These are phyloP conservation scores for Hymenoscyphus salicellus DNA, from an alignment of 2,329 filamentous ascomycete species.

Conservation along the genomic window DNA sequence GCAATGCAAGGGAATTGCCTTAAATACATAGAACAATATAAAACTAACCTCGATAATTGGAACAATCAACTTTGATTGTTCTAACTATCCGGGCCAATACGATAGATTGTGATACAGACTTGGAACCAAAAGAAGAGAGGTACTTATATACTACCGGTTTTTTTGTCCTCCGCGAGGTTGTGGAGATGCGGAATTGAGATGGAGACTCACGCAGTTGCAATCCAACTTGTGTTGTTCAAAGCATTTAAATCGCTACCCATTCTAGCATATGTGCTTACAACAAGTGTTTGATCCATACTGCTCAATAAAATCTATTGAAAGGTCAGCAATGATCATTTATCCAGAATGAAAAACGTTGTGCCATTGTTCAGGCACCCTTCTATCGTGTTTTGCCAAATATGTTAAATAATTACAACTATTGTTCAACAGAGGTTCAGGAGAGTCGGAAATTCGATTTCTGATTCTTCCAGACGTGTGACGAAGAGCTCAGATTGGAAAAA, in stretches of 20 bases:
- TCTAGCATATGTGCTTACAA: slow-evolving; percentile 72
- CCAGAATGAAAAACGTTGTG: background rate
- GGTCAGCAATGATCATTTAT: background rate
- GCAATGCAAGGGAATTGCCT: too few relatives aligned
- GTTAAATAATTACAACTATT: background rate
- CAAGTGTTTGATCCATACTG: slow-evolving; percentile 73
- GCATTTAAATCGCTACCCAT: slow-evolving; percentile 75
- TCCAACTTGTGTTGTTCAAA: slow-evolving; percentile 72
- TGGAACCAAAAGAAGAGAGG: too few relatives aligned
- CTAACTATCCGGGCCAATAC: too few relatives aligned
- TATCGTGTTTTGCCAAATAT: background rate
- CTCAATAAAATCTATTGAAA: slow-evolving; percentile 62
- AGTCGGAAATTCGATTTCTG: background rate
- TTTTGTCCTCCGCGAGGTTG: background rate
- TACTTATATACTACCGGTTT: background rate
- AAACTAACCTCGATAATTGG: too few relatives aligned
- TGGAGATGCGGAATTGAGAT: background rate
- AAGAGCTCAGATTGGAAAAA: too few relatives aligned
- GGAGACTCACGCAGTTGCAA: slow-evolving; percentile 52
- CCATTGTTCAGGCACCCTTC: slow-evolving; percentile 1
- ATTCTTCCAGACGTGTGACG: too few relatives aligned
- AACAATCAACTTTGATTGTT: too few relatives aligned
- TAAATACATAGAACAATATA: too few relatives aligned
- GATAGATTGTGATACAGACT: too few relatives aligned
- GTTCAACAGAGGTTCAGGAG: background rate